Percentiles rank a stretch among this genome's conserved stretches.
These are phyloP conservation scores for Populus euphratica DNA, from an alignment of 345 rosid genomes.

Conservation along the genomic window DNA sequence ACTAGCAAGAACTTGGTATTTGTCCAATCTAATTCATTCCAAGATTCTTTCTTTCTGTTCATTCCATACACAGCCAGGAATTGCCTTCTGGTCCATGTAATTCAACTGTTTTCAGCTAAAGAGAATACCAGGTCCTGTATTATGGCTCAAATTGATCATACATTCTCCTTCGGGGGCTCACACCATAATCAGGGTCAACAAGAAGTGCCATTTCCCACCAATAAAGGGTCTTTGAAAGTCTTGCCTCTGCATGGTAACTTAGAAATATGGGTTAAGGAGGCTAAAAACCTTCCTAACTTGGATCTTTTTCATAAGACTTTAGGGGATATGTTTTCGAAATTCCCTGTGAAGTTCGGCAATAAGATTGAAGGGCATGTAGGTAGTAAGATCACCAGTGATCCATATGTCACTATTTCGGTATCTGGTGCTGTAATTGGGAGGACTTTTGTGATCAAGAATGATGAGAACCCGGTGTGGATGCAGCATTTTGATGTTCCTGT, in stretches of 20 bases:
- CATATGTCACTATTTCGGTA: slow-evolving; percentile 70
- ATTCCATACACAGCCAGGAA: neutral
- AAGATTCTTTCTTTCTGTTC: neutral
- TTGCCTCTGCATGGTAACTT: slow-evolving; percentile 73
- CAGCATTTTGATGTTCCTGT: slow-evolving; percentile 80
- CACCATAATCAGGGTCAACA: slow-evolving; percentile 56
- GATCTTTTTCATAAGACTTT: slow-evolving; percentile 70
- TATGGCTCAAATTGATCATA: slow-evolving; percentile 54
- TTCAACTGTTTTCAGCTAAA: neutral
- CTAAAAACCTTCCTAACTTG: slow-evolving; percentile 84
- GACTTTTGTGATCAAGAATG: slow-evolving; percentile 70
- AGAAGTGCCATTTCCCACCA: slow-evolving; percentile 50
- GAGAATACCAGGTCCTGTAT: neutral
- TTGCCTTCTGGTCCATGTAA: neutral
- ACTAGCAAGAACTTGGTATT: neutral
- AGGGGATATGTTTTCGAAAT: slow-evolving; percentile 54
- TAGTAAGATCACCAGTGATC: slow-evolving; percentile 75
- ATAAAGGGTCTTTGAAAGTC: slow-evolving; percentile 46
- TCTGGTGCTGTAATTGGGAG: slow-evolving; percentile 73
- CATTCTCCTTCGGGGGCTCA: slow-evolving; percentile 65
- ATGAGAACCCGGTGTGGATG: slow-evolving; percentile 82
- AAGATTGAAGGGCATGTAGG: slow-evolving; percentile 54
- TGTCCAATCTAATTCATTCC: slow-evolving; percentile 7
- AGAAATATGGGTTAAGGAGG: slow-evolving; percentile 81
- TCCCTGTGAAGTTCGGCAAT: slow-evolving; percentile 35